Conservation (phyloP, 305 asterid genomes). For the Fraxinus sp. region DNA sequence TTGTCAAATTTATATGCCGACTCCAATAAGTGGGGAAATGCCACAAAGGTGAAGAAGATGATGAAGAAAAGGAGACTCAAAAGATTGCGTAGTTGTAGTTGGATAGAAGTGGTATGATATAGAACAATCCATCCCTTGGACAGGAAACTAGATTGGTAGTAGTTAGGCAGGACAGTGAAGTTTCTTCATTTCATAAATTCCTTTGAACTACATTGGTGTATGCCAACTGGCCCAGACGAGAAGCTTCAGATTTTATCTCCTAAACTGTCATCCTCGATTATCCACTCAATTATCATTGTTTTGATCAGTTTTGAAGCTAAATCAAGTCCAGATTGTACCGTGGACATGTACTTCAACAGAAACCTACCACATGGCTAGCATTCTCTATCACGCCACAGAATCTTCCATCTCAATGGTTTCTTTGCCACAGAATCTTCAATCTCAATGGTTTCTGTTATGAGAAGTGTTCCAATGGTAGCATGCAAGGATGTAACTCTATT, state of each 20-base stretch:
- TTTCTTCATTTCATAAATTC: background rate
- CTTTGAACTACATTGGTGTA: background rate
- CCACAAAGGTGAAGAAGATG: slow-evolving; percentile 39
- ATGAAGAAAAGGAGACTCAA: slow-evolving; percentile 56
- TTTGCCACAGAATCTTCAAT: background rate
- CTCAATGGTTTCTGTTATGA: background rate
- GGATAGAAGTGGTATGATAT: slow-evolving; percentile 39
- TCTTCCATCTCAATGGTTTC: background rate
- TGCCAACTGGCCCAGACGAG: background rate
- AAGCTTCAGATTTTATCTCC: background rate
- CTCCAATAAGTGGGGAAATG: slow-evolving; percentile 52
- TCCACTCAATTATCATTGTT: background rate
- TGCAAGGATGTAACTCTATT: background rate
- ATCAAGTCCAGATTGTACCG: background rate
- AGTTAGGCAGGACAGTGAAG: background rate
- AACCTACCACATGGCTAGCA: background rate
- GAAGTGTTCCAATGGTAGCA: background rate
- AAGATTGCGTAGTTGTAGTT: slow-evolving; percentile 50
- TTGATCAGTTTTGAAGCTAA: background rate
- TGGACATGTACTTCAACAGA: background rate
- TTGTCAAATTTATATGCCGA: slow-evolving; percentile 51
- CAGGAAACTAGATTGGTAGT: background rate
- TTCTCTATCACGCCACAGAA: background rate
- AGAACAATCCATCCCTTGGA: background rate
- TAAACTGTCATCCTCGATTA: background rate